Conservation (phyloP, 169 alveolate species). For the Amoebophrya sp. region DNA sequence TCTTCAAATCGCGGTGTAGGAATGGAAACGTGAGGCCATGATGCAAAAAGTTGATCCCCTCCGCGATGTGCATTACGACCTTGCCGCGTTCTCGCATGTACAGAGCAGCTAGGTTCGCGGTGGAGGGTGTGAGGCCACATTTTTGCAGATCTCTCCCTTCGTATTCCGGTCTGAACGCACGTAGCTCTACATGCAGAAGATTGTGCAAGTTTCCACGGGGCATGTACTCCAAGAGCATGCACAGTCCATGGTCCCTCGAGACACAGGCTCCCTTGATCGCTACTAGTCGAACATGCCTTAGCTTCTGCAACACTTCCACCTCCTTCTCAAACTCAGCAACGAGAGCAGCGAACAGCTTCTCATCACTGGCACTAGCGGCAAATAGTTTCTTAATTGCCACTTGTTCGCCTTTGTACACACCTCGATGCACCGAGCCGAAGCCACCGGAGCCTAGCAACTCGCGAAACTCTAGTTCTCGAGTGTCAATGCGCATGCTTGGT, state of each 20-base stretch:
- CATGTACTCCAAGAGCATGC: constrained; percentile 33
- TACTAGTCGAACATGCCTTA: constrained; percentile 22
- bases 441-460: constrained; percentile 30
- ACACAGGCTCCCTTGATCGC: constrained; percentile 26
- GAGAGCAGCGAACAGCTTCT: neutral
- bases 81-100: neutral
- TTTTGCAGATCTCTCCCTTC: too few species aligned
- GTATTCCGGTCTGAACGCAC: too few species aligned
- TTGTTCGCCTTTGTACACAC: neutral
- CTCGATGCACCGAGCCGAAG: constrained; percentile 29
- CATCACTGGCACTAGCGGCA: neutral
- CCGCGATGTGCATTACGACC: neutral
- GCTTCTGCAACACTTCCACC: constrained; percentile 21
- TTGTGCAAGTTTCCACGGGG: constrained; percentile 30
- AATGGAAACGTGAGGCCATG: too few species aligned
- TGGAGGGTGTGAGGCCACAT: neutral
- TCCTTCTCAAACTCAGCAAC: constrained; percentile 20
- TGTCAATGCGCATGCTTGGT: neutral
- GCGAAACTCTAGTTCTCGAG: neutral
- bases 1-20: constrained; percentile 33
- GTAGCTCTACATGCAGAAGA: neutral
- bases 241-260: neutral
- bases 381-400: constrained; percentile 31
- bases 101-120: neutral
- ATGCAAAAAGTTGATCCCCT: too few species aligned